phyloP scores from a whole-genome alignment of 768 basidiomycete genomes.

The Dacryopinax primogenitus region DNA sequence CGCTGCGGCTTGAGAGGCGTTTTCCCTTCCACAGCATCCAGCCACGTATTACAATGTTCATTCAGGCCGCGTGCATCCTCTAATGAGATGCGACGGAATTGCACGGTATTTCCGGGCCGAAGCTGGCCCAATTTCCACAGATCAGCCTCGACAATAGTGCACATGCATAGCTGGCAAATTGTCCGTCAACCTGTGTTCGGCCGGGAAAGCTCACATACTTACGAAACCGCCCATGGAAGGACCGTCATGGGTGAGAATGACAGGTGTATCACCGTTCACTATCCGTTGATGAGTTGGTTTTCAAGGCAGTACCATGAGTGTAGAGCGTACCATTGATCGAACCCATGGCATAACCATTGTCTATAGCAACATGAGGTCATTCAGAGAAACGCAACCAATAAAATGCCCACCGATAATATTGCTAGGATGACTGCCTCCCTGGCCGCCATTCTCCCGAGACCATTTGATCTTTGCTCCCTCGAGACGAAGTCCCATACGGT shows the following conservation, averaged over 20 bases:
- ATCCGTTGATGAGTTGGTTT: neutral
- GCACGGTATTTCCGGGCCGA: constrained; percentile 41
- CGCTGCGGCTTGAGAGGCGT: neutral
- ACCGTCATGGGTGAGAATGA: constrained; percentile 48
- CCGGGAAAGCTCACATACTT: constrained; percentile 42
- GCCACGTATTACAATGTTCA: constrained; percentile 24
- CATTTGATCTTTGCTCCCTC: constrained; percentile 41
- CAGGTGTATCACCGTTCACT: constrained; percentile 56
- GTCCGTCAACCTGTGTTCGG: constrained; percentile 12
- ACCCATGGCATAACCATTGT: constrained; percentile 46
- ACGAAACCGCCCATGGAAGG: constrained; percentile 54
- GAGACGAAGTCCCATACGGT: constrained; percentile 52
- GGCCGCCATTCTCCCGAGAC: constrained; percentile 45
- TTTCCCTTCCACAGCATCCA: constrained; percentile 19
- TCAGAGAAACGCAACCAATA: constrained; percentile 17
- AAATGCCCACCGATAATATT: constrained; percentile 37
- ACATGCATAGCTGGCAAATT: constrained; percentile 18
- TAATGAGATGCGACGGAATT: constrained; percentile 41
- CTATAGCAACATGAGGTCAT: constrained; percentile 21
- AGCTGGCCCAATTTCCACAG: constrained; percentile 63
- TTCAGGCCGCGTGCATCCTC: constrained; percentile 27
- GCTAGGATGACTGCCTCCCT: constrained; percentile 56
- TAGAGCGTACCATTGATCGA: constrained; percentile 33
- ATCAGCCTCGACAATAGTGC: constrained; percentile 19
- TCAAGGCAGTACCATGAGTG: neutral